phyloP scores from a whole-genome alignment of 495 filamentous ascomycete genomes.

The Podospora appendiculata region DNA sequence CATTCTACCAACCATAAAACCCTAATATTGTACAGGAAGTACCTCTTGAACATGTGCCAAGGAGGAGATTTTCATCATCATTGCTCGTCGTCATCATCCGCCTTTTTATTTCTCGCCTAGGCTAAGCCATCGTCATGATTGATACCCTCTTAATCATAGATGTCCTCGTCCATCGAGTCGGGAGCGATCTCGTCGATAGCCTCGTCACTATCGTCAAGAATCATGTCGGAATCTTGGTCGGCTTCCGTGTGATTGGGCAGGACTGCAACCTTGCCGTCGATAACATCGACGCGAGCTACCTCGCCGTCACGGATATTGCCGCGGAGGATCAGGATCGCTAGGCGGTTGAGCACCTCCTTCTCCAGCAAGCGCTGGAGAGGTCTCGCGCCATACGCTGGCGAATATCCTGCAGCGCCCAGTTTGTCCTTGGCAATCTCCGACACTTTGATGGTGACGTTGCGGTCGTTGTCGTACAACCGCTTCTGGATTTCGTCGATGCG shows the following conservation, averaged over 20 bases:
- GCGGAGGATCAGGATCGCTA: conserved; percentile 83
- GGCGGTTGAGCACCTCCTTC: conserved; percentile 87
- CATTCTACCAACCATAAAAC: too few relatives aligned
- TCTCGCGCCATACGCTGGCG: conserved; percentile 86
- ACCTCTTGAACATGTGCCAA: too few relatives aligned
- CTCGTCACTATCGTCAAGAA: conserved; percentile 58
- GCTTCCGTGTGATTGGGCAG: conserved; percentile 70
- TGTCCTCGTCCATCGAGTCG: conserved; percentile 64
- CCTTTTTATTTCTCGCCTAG: background rate
- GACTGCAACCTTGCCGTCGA: conserved; percentile 63
- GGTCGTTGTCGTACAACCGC: conserved; percentile 68
- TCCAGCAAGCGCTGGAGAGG: conserved; percentile 86
- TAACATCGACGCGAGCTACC: conserved; percentile 65
- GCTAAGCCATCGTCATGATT: background rate
- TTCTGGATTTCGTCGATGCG: conserved; percentile 86
- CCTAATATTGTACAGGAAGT: too few relatives aligned
- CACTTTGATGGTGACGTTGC: conserved; percentile 71
- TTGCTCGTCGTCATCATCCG: background rate
- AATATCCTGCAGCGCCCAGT: conserved; percentile 81
- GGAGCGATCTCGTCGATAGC: conserved; percentile 60
- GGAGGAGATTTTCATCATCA: background rate
- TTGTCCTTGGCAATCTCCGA: conserved; percentile 81
- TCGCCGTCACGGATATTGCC: conserved; percentile 83
- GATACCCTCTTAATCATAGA: conserved; percentile 48
- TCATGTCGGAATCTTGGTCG: conserved; percentile 54